Conservation (phyloP, 2,329 filamentous ascomycete genomes). For the Rhynchosporium graminicola region DNA sequence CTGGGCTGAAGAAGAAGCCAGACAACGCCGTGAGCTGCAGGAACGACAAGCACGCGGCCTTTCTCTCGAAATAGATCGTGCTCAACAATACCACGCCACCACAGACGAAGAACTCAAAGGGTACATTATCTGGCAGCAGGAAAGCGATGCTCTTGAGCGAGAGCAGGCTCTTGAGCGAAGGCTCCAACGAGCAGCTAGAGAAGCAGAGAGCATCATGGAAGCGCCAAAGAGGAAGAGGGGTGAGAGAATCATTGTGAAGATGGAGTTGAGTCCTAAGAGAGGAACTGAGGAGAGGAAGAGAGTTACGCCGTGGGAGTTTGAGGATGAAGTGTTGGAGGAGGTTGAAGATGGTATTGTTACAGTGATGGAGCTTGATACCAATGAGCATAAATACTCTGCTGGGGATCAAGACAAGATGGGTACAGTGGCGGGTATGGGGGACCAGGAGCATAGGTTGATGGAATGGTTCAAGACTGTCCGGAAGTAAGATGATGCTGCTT, state of each 20-base stretch:
- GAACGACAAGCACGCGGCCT: background rate
- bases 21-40: background rate
- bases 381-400: too few species aligned
- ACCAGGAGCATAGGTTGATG: slow-evolving; percentile 3
- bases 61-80: background rate
- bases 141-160: background rate
- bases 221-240: background rate
- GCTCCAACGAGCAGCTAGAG: background rate
- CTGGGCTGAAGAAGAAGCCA: background rate
- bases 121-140: background rate
- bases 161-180: background rate
- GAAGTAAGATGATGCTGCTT: background rate
- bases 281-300: background rate
- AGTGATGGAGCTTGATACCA: too few species aligned
- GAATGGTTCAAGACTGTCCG: slow-evolving; percentile 11
- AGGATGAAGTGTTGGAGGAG: background rate
- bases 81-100: background rate
- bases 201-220: background rate
- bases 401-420: background rate
- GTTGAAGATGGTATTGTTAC: too few species aligned
- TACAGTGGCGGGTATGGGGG: background rate
- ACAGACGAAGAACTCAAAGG: slow-evolving; percentile 1
- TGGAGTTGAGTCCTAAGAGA: background rate
- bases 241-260: background rate
- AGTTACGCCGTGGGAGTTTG: background rate